Base-by-base conservation (phyloP, 495 filamentous ascomycete species). In the Rusavskia elegans region DNA sequence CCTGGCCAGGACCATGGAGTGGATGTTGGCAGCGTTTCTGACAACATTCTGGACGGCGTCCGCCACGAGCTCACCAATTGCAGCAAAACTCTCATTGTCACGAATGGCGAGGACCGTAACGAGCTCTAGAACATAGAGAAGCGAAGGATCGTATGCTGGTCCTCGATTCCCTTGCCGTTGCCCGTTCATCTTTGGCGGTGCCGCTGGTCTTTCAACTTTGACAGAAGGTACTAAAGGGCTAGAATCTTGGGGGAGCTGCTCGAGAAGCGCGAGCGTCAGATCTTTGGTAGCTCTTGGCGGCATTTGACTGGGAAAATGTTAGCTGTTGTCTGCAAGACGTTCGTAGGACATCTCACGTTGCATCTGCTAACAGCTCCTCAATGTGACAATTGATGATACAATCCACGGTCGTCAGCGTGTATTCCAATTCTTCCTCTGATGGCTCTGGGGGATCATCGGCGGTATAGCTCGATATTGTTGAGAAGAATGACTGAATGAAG, bases 391-490 rank as follows among this genome's bases (percentile, higher is more conserved):
- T 80, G 53, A 89, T 88, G 37, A 99, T 80, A 56, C 90, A 97
- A 60, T 97, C 92, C 7, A 95, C 88, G 0, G 93, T 90, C 63
- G 84, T 89, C 16, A 97, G 67, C 0, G 92, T 97, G 63, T 89
- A 95, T 56, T 97, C 93, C 45, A 99, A 72, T 64, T 99, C 92
- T 60, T 97, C 92, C 51, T 95, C 89, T 1, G 92, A 96, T 1
- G 92, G 92, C 67, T 97, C 93, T 6, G 92, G 92, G 10, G 92
- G 92, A 57, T 99, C 92, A 62, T 96, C 93, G 17, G 89, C 93
- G 25, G 93, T 92, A 69, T 97, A 96, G 63, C 89, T 96, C n/a
- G 89, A 93, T 20, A 99, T 85, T 57, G 96, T 97, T 5, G 86
- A 94, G 1, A 89, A 89, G 53, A 99, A 84, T 5, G 92, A 87